Percentiles rank a stretch among this genome's conserved stretches.
These are phyloP conservation scores for Pharnaceum exiguum DNA, from an alignment of 148 eudicot species.

Conservation along the genomic window DNA sequence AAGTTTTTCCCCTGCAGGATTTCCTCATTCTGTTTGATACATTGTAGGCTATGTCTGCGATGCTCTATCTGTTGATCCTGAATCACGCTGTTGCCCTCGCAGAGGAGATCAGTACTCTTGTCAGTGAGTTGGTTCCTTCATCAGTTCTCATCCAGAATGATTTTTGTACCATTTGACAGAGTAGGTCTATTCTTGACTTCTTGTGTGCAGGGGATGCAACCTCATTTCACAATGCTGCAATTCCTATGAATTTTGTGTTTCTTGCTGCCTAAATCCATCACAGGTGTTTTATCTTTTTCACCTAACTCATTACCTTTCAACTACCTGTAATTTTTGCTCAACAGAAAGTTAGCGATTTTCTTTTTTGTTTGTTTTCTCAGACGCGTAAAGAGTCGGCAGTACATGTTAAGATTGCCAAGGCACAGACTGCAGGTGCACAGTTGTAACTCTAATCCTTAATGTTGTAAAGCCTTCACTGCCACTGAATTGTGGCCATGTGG, in stretches of 20 bases:
- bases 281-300: constrained; percentile 30
- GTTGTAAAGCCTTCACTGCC: not conserved
- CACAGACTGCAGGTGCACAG: constrained; percentile 68
- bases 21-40: constrained; percentile 8
- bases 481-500: not conserved
- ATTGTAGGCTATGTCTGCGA: constrained; percentile 82
- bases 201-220: constrained; percentile 74
- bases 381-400: constrained; percentile 55
- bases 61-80: constrained; percentile 73
- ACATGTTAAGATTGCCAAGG: constrained; percentile 78
- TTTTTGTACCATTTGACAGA: constrained; percentile 12
- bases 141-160: not conserved
- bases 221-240: constrained; percentile 85
- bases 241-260: constrained; percentile 91
- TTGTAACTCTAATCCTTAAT: not conserved
- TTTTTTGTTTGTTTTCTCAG: constrained; percentile 28
- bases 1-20: not conserved
- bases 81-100: constrained; percentile 73
- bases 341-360: not conserved
- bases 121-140: constrained; percentile 71
- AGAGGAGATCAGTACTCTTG: constrained; percentile 86
- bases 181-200: constrained; percentile 12
- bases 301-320: too few species aligned
- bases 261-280: constrained; percentile 88
- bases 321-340: not conserved